Evolutionary conservation across 352 stramenopile genomes (phyloP), one percentile per base, ranked within the genome.

Genomic region (Phytophthora capsici): DNA sequence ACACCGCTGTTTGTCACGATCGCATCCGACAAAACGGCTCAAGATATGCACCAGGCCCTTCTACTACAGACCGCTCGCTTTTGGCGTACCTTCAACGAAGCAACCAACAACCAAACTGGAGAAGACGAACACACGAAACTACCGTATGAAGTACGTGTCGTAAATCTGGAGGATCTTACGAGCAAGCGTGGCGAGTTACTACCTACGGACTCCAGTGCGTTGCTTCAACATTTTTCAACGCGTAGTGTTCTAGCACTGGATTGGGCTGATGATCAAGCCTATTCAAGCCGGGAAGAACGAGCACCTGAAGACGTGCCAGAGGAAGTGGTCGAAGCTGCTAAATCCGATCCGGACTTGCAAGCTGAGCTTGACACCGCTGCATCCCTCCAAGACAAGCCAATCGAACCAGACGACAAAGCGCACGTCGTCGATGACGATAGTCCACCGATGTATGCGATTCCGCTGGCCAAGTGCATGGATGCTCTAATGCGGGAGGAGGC

Each of bases 161-260:
- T 90, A 17, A 82, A 91, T 58, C 48, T 92, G 22, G 82, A 91
- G 17, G 77, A 90, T 10, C 37, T 93, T 17, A 66, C 67, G 0
- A 82, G 51, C 22, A 30, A 73, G 7, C 61, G 73, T 2, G 84
- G 84, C 0, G 52, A 67, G 2, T 20, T 56, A 2, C 46, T 93
- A n/a, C 80, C 83, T 0, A 66, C 72, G 13, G 78, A 93, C 49
- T 65, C 58, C 9, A 85, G 73, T 23, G 62, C 68, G 2, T 67
- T 95, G n/a, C 54, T 95, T 16, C 77, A 88, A 52, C 76, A 92
- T 50, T 91, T 94, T 41, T 83, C 80, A 1, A 80, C 83, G 19
- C 82, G 84, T 16, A 91, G 85, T 64, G 81, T 95, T n/a, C 58
- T 95, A 37, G 84, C 84, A 12, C 40, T 95, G 10, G 85, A 95